Percentiles rank a stretch among this genome's conserved stretches.
phyloP scores from a whole-genome alignment of 441 rosid genomes.

The Melianthus villosus region DNA sequence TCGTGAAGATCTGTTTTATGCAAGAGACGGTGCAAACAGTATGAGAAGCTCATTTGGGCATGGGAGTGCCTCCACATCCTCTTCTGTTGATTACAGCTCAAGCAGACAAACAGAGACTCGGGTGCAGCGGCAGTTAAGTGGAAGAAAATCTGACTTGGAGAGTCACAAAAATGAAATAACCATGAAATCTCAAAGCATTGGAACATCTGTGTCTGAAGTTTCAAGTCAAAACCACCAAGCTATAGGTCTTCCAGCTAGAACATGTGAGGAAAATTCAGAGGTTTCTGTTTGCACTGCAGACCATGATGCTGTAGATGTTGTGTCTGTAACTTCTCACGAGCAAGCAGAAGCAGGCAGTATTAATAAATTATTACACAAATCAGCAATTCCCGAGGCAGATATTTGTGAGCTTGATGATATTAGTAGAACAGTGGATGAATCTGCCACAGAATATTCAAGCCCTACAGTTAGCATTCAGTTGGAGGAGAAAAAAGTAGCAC shows the following conservation, averaged over 20 bases:
- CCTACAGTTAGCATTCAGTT: slow-evolving; percentile 13
- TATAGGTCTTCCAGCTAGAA: slow-evolving; percentile 25
- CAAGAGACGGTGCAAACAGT: slow-evolving; percentile 49
- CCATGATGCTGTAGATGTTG: slow-evolving; percentile 18
- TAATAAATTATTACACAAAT: slow-evolving; percentile 10
- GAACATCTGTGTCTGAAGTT: slow-evolving; percentile 41
- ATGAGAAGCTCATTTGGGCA: slow-evolving; percentile 71
- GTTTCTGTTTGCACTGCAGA: slow-evolving; percentile 18
- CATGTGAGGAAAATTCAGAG: slow-evolving; percentile 26
- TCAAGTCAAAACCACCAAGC: slow-evolving; percentile 35
- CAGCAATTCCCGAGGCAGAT: slow-evolving; percentile 14
- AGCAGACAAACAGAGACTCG: slow-evolving; percentile 44
- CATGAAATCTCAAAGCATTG: slow-evolving; percentile 44
- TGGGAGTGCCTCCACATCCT: slow-evolving; percentile 66
- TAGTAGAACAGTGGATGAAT: slow-evolving; percentile 21
- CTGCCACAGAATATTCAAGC: slow-evolving; percentile 20
- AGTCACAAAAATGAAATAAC: slow-evolving; percentile 36
- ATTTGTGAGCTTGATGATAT: slow-evolving; percentile 15
- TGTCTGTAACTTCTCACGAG: slow-evolving; percentile 21
- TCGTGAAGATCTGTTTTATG: slow-evolving; percentile 54
- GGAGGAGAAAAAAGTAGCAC: slow-evolving; percentile 23
- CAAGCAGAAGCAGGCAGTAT: slow-evolving; percentile 17
- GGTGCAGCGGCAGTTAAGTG: slow-evolving; percentile 52
- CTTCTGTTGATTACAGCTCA: slow-evolving; percentile 65
- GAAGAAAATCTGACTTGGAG: slow-evolving; percentile 56